Evolutionary conservation across 2,329 filamentous ascomycete species (phyloP).

Genomic region (Knufia fluminis): DNA sequence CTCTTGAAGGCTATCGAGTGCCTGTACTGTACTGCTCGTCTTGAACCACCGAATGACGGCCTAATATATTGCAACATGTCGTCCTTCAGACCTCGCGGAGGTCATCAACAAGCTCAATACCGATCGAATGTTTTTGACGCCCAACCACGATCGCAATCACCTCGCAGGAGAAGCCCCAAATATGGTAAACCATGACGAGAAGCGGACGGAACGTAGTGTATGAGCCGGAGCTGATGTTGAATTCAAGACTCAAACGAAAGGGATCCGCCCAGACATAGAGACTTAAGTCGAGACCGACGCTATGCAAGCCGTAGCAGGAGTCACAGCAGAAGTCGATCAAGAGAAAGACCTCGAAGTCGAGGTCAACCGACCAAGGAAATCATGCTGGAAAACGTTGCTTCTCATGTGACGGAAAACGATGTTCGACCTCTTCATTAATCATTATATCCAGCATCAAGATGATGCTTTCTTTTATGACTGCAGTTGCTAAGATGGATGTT

Average conservation of each 20-base stretch:
- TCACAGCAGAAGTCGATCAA: slow-evolving; percentile 26
- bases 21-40: too few species aligned
- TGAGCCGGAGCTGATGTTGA: slow-evolving; percentile 32
- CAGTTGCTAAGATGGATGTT: slow-evolving; percentile 18
- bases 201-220: slow-evolving; percentile 14
- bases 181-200: slow-evolving; percentile 33
- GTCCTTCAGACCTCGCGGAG: slow-evolving; percentile 17
- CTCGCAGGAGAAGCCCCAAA: slow-evolving; percentile 37
- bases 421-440: slow-evolving; percentile 34
- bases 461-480: slow-evolving; percentile 13
- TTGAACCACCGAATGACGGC: too few species aligned
- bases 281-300: slow-evolving; percentile 26
- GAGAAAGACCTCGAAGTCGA: slow-evolving; percentile 30
- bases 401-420: slow-evolving; percentile 43
- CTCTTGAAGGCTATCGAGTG: too few species aligned
- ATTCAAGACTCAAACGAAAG: slow-evolving; percentile 24
- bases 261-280: slow-evolving; percentile 10
- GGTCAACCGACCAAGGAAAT: slow-evolving; percentile 40
- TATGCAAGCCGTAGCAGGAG: slow-evolving; percentile 28
- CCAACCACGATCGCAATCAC: slow-evolving; percentile 29
- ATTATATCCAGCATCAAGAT: slow-evolving; percentile 16
- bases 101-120: slow-evolving; percentile 13
- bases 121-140: slow-evolving; percentile 38
- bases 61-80: slow-evolving; percentile 21
- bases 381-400: slow-evolving; percentile 42